phyloP scores from a whole-genome alignment of 2,329 filamentous ascomycete genomes.

The Plenodomus lindquistii region DNA sequence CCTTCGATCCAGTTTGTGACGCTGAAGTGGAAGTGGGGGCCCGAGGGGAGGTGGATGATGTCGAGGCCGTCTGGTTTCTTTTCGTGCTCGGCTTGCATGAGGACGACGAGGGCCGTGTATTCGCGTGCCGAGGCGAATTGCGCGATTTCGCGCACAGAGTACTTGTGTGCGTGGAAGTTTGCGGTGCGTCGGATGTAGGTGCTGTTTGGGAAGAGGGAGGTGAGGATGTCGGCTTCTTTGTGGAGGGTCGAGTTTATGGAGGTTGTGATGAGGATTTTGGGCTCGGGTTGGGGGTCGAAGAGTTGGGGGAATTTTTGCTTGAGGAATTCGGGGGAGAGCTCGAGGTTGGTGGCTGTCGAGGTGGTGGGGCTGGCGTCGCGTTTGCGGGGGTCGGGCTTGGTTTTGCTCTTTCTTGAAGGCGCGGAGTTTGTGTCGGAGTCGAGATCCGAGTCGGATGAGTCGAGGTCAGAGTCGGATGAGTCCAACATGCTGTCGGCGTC shows the following conservation, averaged over 20 bases:
- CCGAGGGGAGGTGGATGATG: slow-evolving; percentile 78
- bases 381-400: slow-evolving; percentile 39
- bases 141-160: slow-evolving; percentile 87
- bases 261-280: slow-evolving; percentile 92
- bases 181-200: slow-evolving; percentile 82
- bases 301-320: slow-evolving; percentile 63
- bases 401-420: slow-evolving; percentile 39
- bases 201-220: slow-evolving; percentile 77
- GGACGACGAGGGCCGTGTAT: slow-evolving; percentile 81
- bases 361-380: slow-evolving; percentile 58
- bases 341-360: slow-evolving; percentile 62
- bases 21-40: slow-evolving; percentile 90
- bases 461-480: slow-evolving; percentile 47
- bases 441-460: slow-evolving; percentile 55
- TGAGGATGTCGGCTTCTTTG: slow-evolving; percentile 76
- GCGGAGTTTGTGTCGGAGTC: slow-evolving; percentile 55
- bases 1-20: slow-evolving; percentile 91
- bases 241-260: slow-evolving; percentile 88
- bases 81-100: slow-evolving; percentile 75
- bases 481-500: slow-evolving; percentile 74
- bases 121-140: slow-evolving; percentile 79
- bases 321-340: slow-evolving; percentile 63
- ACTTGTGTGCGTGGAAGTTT: slow-evolving; percentile 85
- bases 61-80: slow-evolving; percentile 84
- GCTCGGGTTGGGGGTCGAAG: slow-evolving; percentile 61